Percentiles rank a stretch among this genome's conserved stretches.
Evolutionary conservation across 768 basidiomycete species (phyloP).

Genomic region (Paxillus ammoniavirescens): DNA sequence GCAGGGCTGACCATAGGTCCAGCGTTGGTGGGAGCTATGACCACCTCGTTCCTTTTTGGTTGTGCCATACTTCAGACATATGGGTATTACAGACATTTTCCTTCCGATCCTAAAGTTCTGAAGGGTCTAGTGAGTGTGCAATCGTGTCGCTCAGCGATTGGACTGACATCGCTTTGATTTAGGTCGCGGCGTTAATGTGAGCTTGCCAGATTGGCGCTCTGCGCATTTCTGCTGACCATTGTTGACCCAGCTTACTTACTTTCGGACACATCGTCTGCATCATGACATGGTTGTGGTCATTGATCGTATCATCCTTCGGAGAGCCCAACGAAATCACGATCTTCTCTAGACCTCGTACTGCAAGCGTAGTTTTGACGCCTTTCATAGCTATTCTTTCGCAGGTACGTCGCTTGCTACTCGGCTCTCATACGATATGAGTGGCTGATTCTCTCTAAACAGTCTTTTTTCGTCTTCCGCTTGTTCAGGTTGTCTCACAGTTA

Average conservation of each 20-base stretch:
- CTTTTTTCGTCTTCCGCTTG: constrained; percentile 1
- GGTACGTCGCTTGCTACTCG: background rate
- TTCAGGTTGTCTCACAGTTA: background rate
- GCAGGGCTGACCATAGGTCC: constrained; percentile 5
- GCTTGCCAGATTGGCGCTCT: background rate
- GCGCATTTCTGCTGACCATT: background rate
- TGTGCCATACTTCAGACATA: constrained; percentile 5
- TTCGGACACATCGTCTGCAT: background rate
- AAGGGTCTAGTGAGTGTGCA: background rate
- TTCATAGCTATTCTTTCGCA: constrained; percentile 5
- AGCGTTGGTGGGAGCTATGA: constrained; percentile 4
- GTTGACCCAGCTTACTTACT: background rate
- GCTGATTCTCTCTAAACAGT: background rate
- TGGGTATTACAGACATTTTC: constrained; percentile 1
- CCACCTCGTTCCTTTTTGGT: constrained; percentile 4
- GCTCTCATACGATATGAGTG: background rate
- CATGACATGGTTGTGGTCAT: constrained; percentile 2
- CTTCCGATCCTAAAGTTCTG: background rate
- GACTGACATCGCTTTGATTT: background rate
- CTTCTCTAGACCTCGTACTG: constrained; percentile 2
- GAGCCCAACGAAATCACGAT: constrained; percentile 4
- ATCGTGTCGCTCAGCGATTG: background rate
- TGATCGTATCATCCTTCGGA: background rate
- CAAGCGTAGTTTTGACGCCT: constrained; percentile 3
- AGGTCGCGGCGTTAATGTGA: constrained; percentile 4